Evolutionary conservation across 2,329 filamentous ascomycete genomes (phyloP).

Genomic region (Nothophaeocryptopus gaeumannii): DNA sequence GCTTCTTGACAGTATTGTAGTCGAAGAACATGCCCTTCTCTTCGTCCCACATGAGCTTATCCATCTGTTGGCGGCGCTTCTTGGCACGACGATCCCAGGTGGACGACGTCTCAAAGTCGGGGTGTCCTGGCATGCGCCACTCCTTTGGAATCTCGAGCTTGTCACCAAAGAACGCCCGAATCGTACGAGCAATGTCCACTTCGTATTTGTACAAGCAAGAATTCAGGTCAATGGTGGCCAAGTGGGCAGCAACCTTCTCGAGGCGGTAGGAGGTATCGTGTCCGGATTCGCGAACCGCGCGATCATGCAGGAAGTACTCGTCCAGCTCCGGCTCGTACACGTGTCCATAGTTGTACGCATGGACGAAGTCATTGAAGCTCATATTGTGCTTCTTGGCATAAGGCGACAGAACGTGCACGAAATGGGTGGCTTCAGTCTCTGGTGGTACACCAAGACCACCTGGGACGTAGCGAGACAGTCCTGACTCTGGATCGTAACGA

Average conservation of each 20-base stretch:
- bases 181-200: slow-evolving; percentile 82
- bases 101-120: slow-evolving; percentile 74
- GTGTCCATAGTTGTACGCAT: slow-evolving; percentile 76
- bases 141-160: slow-evolving; percentile 76
- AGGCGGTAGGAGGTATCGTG: slow-evolving; percentile 95
- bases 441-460: slow-evolving; percentile 82
- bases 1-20: slow-evolving; percentile 80
- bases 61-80: slow-evolving; percentile 77
- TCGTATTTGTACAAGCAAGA: slow-evolving; percentile 96
- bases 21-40: slow-evolving; percentile 96
- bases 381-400: slow-evolving; percentile 82
- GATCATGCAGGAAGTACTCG: slow-evolving; percentile 92
- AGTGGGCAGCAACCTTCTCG: slow-evolving; percentile 79
- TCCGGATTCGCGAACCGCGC: slow-evolving; percentile 90
- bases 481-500: slow-evolving; percentile 71
- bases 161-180: slow-evolving; percentile 80
- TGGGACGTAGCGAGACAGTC: slow-evolving; percentile 80
- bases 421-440: slow-evolving; percentile 85
- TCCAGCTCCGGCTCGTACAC: slow-evolving; percentile 85
- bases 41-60: slow-evolving; percentile 93
- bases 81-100: slow-evolving; percentile 87
- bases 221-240: slow-evolving; percentile 93
- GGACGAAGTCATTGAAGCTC: slow-evolving; percentile 78
- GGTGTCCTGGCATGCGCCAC: slow-evolving; percentile 66
- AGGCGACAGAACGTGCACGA: slow-evolving; percentile 75